Base-by-base conservation (phyloP, 352 stramenopile genomes). In the Pythium apleroticum region DNA sequence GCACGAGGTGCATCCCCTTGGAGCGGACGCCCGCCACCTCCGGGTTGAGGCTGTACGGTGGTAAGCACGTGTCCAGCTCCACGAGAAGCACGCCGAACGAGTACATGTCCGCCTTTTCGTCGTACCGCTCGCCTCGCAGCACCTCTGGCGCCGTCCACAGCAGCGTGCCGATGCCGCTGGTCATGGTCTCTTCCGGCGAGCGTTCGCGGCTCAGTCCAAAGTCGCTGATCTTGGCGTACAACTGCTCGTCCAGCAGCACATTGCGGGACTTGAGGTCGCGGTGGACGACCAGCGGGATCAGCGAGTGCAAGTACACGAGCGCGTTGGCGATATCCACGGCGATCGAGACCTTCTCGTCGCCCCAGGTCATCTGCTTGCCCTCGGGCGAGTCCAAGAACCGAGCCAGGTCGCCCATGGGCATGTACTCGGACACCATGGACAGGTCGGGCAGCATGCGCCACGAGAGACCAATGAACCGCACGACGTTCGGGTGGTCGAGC, bases 71-170 rank as follows among this genome's bases (percentile, higher is more conserved):
- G 25, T 76, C 72, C 12, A 74, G 33, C 11, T 76, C 72, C 1
- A 55, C 72, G 24, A 95, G 74, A 53, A 95, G 84, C 59, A 95
- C 84, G 62, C 86, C 86, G 55, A 90, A 93, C 66, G 83, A 93
- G 78, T 91, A 95, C 57, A 95, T 81, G 52, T 95, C 86, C 19
- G 84, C 84, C 17, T 48, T 63, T 17, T 52, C 57, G 22, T 54
- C 59, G 43, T 50, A 50, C 14, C 43, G 43, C 7, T 69, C 50
- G 35, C 71, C 63, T 14, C 70, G 43, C 64, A 78, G 69, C 1
- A 77, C 68, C 30, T 77, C 67, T 1, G 66, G 66, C 2, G 73
- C 66, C 63, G 75, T 77, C 73, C 68, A 80, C 48, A 78, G 50
- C 30, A 66, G 70, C 8, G 73, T 76, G 19, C 73, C 73, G 2